Evolutionary conservation across 192 early-diverging fungal genomes (phyloP).

Genomic region (Gigaspora rosea): DNA sequence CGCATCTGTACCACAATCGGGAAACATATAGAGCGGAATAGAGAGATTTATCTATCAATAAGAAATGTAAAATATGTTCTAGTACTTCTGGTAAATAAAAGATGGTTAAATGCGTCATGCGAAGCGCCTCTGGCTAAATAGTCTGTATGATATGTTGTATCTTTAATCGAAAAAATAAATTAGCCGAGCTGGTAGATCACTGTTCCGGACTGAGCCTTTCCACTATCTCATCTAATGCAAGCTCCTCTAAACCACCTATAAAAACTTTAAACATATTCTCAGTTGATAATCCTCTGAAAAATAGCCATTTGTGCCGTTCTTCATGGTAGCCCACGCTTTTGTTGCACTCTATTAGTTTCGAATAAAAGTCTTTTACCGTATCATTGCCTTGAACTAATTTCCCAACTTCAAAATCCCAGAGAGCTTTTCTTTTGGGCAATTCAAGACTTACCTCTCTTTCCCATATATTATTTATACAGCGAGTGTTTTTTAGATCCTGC

Average conservation of each 20-base stretch:
- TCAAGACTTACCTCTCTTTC: neutral
- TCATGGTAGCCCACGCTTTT: neutral
- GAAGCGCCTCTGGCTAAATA: too few species aligned
- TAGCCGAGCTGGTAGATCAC: neutral
- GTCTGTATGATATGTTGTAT: neutral
- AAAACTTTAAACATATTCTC: neutral
- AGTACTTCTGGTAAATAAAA: slow-evolving; percentile 16
- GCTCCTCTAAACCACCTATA: neutral
- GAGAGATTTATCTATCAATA: slow-evolving; percentile 17
- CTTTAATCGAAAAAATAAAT: neutral
- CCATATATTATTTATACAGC: slow-evolving; percentile 11
- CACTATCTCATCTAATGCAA: slow-evolving; percentile 9
- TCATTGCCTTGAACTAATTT: too few species aligned
- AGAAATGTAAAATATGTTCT: slow-evolving; percentile 24
- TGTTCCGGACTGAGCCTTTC: neutral
- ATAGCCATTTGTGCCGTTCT: neutral
- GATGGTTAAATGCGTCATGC: neutral
- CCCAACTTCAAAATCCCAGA: neutral
- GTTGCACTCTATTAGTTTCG: neutral
- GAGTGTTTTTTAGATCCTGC: neutral
- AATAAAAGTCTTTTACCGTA: neutral
- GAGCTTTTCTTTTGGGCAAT: neutral
- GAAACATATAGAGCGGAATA: slow-evolving; percentile 24
- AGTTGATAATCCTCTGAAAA: neutral
- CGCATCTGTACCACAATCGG: slow-evolving; percentile 20